These are phyloP conservation scores for Colletotrichum eleusines DNA, from an alignment of 2,329 filamentous ascomycete species.

Conservation along the genomic window DNA sequence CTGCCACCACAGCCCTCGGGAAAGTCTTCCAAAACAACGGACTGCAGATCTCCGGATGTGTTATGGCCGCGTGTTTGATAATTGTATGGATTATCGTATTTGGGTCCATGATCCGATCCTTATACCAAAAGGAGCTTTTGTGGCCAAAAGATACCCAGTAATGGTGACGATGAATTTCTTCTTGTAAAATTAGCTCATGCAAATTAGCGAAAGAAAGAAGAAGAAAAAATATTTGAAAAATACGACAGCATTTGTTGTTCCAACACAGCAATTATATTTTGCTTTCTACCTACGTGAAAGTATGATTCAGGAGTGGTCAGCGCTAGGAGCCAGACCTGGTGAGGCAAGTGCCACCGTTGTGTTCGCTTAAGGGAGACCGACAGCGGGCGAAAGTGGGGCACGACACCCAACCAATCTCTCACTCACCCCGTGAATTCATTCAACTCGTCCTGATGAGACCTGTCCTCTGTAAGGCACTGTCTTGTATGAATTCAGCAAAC, in stretches of 20 bases:
- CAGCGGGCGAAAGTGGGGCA: slow-evolving; percentile 30
- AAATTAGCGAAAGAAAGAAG: neutral
- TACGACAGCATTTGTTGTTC: neutral
- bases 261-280: too few species aligned
- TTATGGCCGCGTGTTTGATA: slow-evolving; percentile 74
- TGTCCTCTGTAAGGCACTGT: slow-evolving; percentile 16
- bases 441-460: slow-evolving; percentile 10
- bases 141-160: slow-evolving; percentile 74
- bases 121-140: slow-evolving; percentile 75
- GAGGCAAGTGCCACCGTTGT: slow-evolving; percentile 8
- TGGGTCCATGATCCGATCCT: slow-evolving; percentile 76
- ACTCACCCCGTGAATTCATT: slow-evolving; percentile 9
- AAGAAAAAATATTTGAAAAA: neutral
- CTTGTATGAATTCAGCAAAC: neutral
- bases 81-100: slow-evolving; percentile 78
- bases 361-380: slow-evolving; percentile 30
- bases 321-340: neutral
- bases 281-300: neutral
- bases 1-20: slow-evolving; percentile 79
- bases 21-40: slow-evolving; percentile 69
- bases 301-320: neutral
- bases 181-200: neutral
- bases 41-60: slow-evolving; percentile 75
- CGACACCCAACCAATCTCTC: slow-evolving; percentile 21
- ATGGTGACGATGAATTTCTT: neutral